Evolutionary conservation across 164 flowering plant genomes (phyloP).

Genomic region (Chimonanthus salicifolius): DNA sequence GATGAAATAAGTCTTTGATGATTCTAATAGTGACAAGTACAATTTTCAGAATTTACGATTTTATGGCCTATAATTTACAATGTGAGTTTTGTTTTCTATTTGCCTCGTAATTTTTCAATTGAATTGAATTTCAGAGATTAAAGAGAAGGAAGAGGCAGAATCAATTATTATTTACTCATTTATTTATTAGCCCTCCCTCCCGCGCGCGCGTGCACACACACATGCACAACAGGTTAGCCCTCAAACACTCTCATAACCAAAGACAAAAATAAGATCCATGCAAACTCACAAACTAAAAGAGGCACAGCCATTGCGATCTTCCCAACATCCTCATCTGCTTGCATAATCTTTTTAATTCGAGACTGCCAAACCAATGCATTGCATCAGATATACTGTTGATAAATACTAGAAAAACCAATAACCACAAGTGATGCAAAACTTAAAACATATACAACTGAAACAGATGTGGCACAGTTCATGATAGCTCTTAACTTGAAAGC

Average conservation of each 20-base stretch:
- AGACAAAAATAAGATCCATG: constrained; percentile 1
- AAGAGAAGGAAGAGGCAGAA: too few species aligned
- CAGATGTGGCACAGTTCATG: background rate
- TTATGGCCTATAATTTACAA: too few species aligned
- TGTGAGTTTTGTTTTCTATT: too few species aligned
- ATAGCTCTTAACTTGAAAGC: background rate
- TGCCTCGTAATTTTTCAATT: too few species aligned
- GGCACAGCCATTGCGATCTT: constrained; percentile 21
- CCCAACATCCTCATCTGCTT: constrained; percentile 21
- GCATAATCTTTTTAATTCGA: constrained; percentile 22
- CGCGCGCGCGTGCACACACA: too few species aligned
- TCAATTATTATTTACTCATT: too few species aligned
- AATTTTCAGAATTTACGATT: too few species aligned
- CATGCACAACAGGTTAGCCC: background rate
- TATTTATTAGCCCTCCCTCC: too few species aligned
- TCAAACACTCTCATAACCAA: background rate
- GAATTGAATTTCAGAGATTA: too few species aligned
- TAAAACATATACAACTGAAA: background rate
- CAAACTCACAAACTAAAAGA: constrained; percentile 16
- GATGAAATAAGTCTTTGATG: too few species aligned
- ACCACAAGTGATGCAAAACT: background rate
- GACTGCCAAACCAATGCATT: constrained; percentile 7
- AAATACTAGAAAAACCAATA: background rate
- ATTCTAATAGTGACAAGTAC: too few species aligned
- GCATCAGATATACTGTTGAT: background rate